These are phyloP conservation scores for Seminavis robusta DNA, from an alignment of 108 stramenopile genomes.

Conservation along the genomic window DNA sequence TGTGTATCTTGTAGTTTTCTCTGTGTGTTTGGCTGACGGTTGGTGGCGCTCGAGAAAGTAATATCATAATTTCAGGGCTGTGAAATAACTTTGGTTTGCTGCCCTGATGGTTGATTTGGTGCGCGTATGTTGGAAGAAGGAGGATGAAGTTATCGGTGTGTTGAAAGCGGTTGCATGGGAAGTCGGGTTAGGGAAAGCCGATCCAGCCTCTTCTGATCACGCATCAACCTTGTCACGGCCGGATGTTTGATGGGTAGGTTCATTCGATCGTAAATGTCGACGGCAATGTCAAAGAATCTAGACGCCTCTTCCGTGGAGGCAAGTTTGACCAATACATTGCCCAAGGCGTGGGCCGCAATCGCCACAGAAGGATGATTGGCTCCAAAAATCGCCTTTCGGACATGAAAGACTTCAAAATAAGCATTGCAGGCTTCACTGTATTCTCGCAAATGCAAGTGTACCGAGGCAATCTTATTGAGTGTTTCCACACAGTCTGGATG, in stretches of 20 bases:
- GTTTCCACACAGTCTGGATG: constrained; percentile 55
- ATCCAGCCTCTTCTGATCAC: constrained; percentile 11
- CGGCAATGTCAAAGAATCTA: constrained; percentile 16
- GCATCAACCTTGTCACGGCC: constrained; percentile 15
- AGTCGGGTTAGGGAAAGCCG: too few relatives aligned
- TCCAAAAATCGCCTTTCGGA: constrained; percentile 45
- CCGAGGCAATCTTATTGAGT: constrained; percentile 40
- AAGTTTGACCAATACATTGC: constrained; percentile 26
- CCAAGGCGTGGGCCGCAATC: constrained; percentile 47
- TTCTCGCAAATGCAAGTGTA: constrained; percentile 20
- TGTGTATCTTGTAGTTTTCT: too few relatives aligned
- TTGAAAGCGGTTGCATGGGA: too few relatives aligned
- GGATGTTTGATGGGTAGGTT: constrained; percentile 19
- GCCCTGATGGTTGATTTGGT: too few relatives aligned
- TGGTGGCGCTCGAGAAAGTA: too few relatives aligned
- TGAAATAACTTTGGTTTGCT: too few relatives aligned
- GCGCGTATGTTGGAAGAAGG: too few relatives aligned
- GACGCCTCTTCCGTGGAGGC: constrained; percentile 18
- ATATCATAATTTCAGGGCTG: too few relatives aligned
- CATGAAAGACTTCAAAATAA: constrained; percentile 44
- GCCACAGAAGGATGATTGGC: constrained; percentile 47
- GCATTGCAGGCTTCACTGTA: constrained; percentile 17
- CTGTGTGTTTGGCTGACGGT: too few relatives aligned
- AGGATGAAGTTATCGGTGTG: too few relatives aligned
- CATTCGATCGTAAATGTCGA: constrained; percentile 30